Base-by-base conservation (phyloP, 352 stramenopile species). In the Phytophthora melonis region DNA sequence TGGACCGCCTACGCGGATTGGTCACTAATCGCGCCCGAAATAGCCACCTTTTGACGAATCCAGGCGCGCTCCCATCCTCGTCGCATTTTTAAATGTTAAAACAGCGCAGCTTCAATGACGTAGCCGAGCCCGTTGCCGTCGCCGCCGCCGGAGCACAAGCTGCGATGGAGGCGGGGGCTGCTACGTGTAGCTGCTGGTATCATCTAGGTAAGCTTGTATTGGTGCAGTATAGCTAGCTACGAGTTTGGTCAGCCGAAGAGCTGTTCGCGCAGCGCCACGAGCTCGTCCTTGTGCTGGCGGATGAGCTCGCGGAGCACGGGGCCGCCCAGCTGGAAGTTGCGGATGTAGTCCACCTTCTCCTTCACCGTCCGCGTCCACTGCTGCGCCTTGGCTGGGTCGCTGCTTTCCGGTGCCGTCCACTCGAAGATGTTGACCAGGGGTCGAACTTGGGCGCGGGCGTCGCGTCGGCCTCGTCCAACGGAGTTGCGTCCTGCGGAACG, bases 361-460 rank as follows among this genome's bases (percentile, higher is more conserved):
- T 72, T 72, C 58, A 93, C 83, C 3, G 61, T 64, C 11, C 52
- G 65, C 23, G 68, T 76, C 87, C 87, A 93, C 63, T 85, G 47
- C 30, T 70, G 32, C 49, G 60, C 68, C 11, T 72, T 68, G 9
- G 68, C 53, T 10, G 43, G 52, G 27, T 58, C 67, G 9, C n/a
- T 54, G 10, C 34, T 14, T 21, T 5, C 41, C 14, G 57, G 57
- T 21, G 87, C 83, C 4, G 43, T 66, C 87, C 87, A 93, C 71
- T 92, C 87, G 59, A 93, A 93, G 53, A 93, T 87, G 65, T 67
- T 91, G 74, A 84, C 68, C 47, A 50, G 50, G 11, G 72, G 72
- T 82, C 57, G 45, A 80, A 82, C 39, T 70, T 75, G 14, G 58
- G 45, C 13, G 36, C 43, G 45, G 61, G 57, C 27, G 53, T 58